Conservation (phyloP, 1,139 yeast genomes). For the Zygosaccharomyces pseudobailii region DNA sequence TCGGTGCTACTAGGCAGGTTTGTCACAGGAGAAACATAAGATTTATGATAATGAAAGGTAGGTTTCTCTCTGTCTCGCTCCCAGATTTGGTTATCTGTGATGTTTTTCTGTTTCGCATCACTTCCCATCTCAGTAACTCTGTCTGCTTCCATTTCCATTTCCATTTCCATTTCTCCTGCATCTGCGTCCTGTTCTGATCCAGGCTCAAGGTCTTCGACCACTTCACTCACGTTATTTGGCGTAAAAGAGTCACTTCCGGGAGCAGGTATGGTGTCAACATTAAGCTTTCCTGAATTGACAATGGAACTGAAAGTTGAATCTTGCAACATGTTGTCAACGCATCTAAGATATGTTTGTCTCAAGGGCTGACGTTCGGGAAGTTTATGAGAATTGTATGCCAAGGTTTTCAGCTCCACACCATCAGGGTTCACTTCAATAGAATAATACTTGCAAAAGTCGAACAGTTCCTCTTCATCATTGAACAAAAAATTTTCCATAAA, state of each 20-base stretch:
- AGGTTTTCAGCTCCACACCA: conserved; percentile 54
- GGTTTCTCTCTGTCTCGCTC: not conserved
- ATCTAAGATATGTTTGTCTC: conserved; percentile 52
- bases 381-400: conserved; percentile 43
- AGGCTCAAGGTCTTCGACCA: not conserved
- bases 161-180: not conserved
- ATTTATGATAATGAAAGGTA: not conserved
- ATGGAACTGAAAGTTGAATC: conserved; percentile 25
- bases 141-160: not conserved
- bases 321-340: conserved; percentile 47
- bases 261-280: conserved; percentile 15
- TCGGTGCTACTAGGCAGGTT: not conserved
- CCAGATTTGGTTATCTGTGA: not conserved
- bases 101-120: not conserved
- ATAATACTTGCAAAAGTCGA: conserved; percentile 58
- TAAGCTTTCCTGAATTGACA: conserved; percentile 37
- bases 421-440: conserved; percentile 47
- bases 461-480: conserved; percentile 50
- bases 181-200: not conserved
- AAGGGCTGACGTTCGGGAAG: conserved; percentile 43
- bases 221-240: not conserved
- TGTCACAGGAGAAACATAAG: not conserved
- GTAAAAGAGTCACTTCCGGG: not conserved
- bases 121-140: not conserved
- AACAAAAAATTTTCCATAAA: conserved; percentile 59